phyloP scores from a whole-genome alignment of 1,284 basidiomycete genomes.

The Leccinum discolor region DNA sequence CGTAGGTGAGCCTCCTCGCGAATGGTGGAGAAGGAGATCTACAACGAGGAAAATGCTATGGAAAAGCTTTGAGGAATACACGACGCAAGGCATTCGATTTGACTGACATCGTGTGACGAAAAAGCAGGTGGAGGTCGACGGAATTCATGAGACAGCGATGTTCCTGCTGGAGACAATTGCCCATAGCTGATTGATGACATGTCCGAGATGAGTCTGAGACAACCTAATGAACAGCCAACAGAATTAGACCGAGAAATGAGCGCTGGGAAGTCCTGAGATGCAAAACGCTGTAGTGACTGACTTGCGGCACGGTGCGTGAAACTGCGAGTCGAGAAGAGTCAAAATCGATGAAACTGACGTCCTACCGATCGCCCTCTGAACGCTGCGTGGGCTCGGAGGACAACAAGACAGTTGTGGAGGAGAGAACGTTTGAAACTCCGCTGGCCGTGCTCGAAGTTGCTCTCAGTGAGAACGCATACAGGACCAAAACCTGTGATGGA shows the following conservation, averaged over 20 bases:
- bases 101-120: slow-evolving; percentile 35
- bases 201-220: slow-evolving; percentile 6
- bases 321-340: slow-evolving; percentile 2
- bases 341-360: not conserved
- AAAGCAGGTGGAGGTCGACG: slow-evolving; percentile 28
- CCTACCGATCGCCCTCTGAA: slow-evolving; percentile 13
- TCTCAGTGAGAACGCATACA: slow-evolving; percentile 2
- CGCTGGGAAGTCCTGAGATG: slow-evolving; percentile 6
- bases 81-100: slow-evolving; percentile 20
- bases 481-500: slow-evolving; percentile 25
- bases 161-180: slow-evolving; percentile 26
- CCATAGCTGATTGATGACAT: slow-evolving; percentile 31
- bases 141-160: slow-evolving; percentile 27
- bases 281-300: slow-evolving; percentile 3
- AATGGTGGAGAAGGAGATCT: slow-evolving; percentile 47
- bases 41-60: slow-evolving; percentile 44
- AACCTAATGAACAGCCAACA: slow-evolving; percentile 7
- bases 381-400: slow-evolving; percentile 11
- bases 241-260: slow-evolving; percentile 11
- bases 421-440: slow-evolving; percentile 35
- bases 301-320: slow-evolving; percentile 9
- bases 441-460: slow-evolving; percentile 14
- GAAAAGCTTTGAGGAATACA: slow-evolving; percentile 27
- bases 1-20: slow-evolving; percentile 46
- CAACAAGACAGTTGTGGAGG: slow-evolving; percentile 14